These are phyloP conservation scores for Rhynchospora tenuis DNA, from an alignment of 176 grass and related monocot species.

Conservation along the genomic window DNA sequence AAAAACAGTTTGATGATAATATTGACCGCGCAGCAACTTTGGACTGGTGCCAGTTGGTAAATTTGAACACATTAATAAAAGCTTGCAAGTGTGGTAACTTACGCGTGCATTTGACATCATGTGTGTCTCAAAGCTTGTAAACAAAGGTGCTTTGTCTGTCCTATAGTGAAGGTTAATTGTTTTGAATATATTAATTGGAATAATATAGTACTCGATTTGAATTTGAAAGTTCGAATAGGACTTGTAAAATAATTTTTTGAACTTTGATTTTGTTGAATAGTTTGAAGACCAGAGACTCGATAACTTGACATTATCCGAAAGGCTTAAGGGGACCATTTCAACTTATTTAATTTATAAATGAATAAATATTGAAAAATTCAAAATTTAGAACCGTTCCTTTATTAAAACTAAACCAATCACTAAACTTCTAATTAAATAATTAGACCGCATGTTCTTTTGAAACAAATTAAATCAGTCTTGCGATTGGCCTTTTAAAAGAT, in stretches of 20 bases:
- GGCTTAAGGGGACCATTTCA: not conserved
- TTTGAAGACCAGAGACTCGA: not conserved
- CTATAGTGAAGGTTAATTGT: not conserved
- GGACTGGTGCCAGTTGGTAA: not conserved
- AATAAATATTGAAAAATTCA: not conserved
- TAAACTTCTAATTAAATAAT: no score
- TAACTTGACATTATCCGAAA: not conserved
- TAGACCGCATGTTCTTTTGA: no score
- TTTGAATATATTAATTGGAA: not conserved
- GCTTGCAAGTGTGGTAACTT: not conserved
- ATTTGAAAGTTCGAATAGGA: not conserved
- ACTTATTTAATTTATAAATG: not conserved
- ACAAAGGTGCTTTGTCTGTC: not conserved
- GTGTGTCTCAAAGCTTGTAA: slow-evolving; percentile 18
- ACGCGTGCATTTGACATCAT: not conserved
- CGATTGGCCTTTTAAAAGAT: no score
- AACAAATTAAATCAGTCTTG: no score
- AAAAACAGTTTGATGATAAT: not conserved
- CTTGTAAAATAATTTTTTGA: not conserved
- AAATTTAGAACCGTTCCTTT: no score
- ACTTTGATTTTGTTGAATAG: not conserved
- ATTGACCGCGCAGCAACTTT: slow-evolving; percentile 16
- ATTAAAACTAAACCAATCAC: no score
- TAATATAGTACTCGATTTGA: not conserved
- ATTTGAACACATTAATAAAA: slow-evolving; percentile 10